Conservation (phyloP, 805 yeast species). For the Cyberlindnera amylophila region DNA sequence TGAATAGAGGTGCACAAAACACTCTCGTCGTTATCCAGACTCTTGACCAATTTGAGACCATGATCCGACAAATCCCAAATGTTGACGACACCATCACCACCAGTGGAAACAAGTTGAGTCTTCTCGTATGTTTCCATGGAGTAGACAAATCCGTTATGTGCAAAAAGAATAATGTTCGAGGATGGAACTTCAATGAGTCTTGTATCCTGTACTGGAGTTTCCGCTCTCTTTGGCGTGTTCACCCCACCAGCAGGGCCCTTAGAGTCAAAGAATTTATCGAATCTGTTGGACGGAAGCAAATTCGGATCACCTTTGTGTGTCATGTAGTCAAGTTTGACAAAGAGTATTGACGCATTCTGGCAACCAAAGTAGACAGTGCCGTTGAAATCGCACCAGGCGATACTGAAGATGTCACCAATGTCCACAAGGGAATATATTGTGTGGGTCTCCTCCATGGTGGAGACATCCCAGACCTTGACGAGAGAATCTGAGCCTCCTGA, state of each 20-base stretch:
- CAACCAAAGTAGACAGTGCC: constrained; percentile 79
- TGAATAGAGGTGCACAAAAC: constrained; percentile 65
- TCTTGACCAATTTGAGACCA: constrained; percentile 27
- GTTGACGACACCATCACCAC: constrained; percentile 89
- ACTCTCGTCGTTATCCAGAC: constrained; percentile 61
- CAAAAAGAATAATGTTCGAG: constrained; percentile 66
- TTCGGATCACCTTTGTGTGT: constrained; percentile 29
- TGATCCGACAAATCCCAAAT: constrained; percentile 56
- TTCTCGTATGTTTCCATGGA: constrained; percentile 39
- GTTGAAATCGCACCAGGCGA: constrained; percentile 59
- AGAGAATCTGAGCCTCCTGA: constrained; percentile 90
- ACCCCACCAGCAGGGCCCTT: constrained; percentile 69
- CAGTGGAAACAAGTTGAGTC: constrained; percentile 59
- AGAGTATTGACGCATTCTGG: constrained; percentile 85
- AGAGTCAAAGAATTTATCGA: constrained; percentile 86
- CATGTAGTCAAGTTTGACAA: constrained; percentile 44
- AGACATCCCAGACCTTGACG: constrained; percentile 78
- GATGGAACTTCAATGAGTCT: constrained; percentile 64
- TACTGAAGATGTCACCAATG: constrained; percentile 89
- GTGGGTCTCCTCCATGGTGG: constrained; percentile 45
- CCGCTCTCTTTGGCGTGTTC: not conserved
- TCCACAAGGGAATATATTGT: constrained; percentile 82
- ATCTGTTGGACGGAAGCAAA: constrained; percentile 60
- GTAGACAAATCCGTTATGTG: constrained; percentile 90
- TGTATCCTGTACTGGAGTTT: constrained; percentile 7